A percentile compares a stretch with the other conserved stretches of the same genome.
These are phyloP conservation scores for Forsythia suspensa DNA, from an alignment of 257 asterid genomes.

Conservation along the genomic window DNA sequence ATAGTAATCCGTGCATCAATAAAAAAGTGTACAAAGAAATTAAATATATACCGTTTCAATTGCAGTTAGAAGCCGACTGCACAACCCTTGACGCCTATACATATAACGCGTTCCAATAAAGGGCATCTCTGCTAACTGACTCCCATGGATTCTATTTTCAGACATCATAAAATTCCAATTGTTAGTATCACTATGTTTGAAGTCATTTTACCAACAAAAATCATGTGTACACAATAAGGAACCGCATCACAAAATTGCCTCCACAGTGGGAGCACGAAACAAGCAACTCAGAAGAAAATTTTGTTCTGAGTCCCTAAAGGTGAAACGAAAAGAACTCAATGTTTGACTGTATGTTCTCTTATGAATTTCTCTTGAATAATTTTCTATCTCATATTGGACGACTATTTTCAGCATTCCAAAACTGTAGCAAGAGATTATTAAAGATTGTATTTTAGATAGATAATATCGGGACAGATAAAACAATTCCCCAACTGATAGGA, in stretches of 20 bases:
- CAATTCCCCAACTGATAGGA: not conserved
- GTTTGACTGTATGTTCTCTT: conserved; percentile 3
- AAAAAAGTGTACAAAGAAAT: not conserved
- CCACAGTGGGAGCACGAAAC: not conserved
- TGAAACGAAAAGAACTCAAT: not conserved
- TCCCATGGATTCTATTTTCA: conserved; percentile 74
- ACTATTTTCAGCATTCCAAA: conserved; percentile 9
- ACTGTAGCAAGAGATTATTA: not conserved
- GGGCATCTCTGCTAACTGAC: conserved; percentile 93
- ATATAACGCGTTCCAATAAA: conserved; percentile 80
- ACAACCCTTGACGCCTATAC: conserved; percentile 92
- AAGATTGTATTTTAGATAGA: conserved; percentile 7
- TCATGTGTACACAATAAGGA: conserved; percentile 5
- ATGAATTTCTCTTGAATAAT: not conserved
- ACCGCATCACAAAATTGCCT: not conserved
- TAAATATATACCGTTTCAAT: conserved; percentile 62
- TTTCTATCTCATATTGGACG: not conserved
- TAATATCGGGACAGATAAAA: not conserved
- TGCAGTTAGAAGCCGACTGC: conserved; percentile 71
- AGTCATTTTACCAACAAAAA: not conserved
- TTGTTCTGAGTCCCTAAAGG: not conserved
- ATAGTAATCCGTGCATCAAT: not conserved
- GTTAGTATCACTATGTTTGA: not conserved
- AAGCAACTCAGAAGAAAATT: conserved; percentile 1
- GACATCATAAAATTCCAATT: conserved; percentile 13